Evolutionary conservation across 2,329 filamentous ascomycete genomes (phyloP).

Genomic region (Plectosphaerella sp.): DNA sequence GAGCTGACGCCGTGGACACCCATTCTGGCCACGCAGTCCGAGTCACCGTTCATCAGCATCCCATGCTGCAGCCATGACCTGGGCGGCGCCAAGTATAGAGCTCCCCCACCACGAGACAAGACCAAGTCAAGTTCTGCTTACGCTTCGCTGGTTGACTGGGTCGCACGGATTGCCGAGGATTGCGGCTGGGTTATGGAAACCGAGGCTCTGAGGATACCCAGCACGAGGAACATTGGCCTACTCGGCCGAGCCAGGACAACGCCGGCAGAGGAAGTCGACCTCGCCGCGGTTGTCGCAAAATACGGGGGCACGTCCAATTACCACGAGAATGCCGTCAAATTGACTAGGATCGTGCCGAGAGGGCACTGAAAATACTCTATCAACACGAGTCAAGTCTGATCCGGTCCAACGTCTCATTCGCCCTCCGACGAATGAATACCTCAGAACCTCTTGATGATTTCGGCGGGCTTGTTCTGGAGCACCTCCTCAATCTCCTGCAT

Average conservation of each 20-base stretch:
- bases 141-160: constrained; percentile 77
- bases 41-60: constrained; percentile 83
- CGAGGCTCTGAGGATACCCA: constrained; percentile 86
- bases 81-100: constrained; percentile 69
- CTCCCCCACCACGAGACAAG: constrained; percentile 49
- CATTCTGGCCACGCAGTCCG: constrained; percentile 70
- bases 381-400: neutral
- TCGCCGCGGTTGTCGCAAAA: constrained; percentile 39
- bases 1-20: constrained; percentile 96
- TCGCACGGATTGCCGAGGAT: constrained; percentile 62
- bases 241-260: constrained; percentile 55
- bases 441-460: constrained; percentile 27
- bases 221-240: constrained; percentile 80
- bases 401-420: neutral
- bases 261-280: constrained; percentile 25
- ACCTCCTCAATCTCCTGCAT: constrained; percentile 56
- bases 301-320: constrained; percentile 56
- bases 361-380: constrained; percentile 27
- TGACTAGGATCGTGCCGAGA: constrained; percentile 47
- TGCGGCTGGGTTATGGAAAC: constrained; percentile 75
- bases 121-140: constrained; percentile 64
- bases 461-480: constrained; percentile 53
- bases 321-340: constrained; percentile 52
- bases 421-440: neutral
- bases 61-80: constrained; percentile 93